Conservation (phyloP, 345 rosid species). For the Populus simonii region DNA sequence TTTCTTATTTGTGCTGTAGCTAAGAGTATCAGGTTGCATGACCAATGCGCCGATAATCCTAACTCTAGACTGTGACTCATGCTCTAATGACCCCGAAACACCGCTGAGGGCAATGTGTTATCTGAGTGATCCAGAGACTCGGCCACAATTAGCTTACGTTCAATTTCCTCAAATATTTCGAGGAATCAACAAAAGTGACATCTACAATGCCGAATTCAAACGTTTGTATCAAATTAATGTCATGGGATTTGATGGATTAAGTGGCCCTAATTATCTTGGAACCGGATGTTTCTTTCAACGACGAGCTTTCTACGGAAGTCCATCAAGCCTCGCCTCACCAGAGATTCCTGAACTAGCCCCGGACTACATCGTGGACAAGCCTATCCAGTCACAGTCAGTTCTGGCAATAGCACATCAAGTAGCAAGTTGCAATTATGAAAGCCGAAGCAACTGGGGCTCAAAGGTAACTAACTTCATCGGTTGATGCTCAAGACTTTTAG, state of each 20-base stretch:
- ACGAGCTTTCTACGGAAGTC: constrained; percentile 51
- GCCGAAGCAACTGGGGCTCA: constrained; percentile 56
- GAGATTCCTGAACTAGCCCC: constrained; percentile 42
- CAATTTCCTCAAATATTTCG: constrained; percentile 73
- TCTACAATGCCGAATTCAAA: constrained; percentile 44
- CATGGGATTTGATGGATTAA: constrained; percentile 49
- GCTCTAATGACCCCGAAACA: constrained; percentile 64
- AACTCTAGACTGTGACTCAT: constrained; percentile 79
- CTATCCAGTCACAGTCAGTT: constrained; percentile 24
- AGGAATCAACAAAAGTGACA: constrained; percentile 52
- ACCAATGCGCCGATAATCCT: constrained; percentile 66
- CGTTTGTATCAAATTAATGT: constrained; percentile 38
- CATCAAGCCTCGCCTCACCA: constrained; percentile 18
- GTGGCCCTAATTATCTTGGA: constrained; percentile 52
- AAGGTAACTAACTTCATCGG: constrained; percentile 36
- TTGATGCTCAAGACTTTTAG: too few species aligned
- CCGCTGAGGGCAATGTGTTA: constrained; percentile 52
- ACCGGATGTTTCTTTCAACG: constrained; percentile 63
- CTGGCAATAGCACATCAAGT: constrained; percentile 49
- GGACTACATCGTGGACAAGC: constrained; percentile 11
- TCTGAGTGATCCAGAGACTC: constrained; percentile 34
- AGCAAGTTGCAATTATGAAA: constrained; percentile 52
- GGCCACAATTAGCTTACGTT: constrained; percentile 33
- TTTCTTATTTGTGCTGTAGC: constrained; percentile 25
- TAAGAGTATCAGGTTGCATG: constrained; percentile 67